These are phyloP conservation scores for Penicillium sp. DNA, from an alignment of 2,329 filamentous ascomycete species.

Conservation along the genomic window DNA sequence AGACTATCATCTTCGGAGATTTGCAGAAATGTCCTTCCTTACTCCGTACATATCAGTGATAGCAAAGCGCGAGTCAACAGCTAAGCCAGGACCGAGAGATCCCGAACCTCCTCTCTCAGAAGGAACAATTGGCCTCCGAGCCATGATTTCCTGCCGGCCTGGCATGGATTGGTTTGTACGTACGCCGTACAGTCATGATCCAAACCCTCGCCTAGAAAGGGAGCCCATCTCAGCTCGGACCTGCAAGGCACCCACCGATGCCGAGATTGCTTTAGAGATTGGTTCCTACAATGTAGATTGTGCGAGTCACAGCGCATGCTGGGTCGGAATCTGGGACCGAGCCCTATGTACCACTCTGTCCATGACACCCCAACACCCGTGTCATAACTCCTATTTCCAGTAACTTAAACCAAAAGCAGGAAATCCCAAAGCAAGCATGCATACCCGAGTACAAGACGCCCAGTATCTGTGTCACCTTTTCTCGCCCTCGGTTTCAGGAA, in stretches of 20 bases:
- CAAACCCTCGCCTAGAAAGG: neutral
- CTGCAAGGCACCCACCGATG: neutral
- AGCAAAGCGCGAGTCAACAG: neutral
- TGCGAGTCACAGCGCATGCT: neutral
- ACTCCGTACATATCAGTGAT: neutral
- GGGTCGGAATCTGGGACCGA: neutral
- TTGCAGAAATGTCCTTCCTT: neutral
- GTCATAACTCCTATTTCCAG: neutral
- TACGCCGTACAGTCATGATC: slow-evolving; percentile 6
- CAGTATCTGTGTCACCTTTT: neutral
- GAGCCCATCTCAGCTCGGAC: neutral
- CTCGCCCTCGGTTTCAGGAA: slow-evolving; percentile 3
- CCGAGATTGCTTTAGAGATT: neutral
- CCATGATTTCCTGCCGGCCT: slow-evolving; percentile 3
- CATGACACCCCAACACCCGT: neutral
- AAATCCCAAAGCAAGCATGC: neutral
- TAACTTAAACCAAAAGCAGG: neutral
- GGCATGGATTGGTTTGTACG: slow-evolving; percentile 1
- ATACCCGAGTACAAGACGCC: neutral
- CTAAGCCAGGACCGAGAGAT: neutral
- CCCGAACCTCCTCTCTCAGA: neutral
- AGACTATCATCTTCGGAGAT: slow-evolving; percentile 4
- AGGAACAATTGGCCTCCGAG: slow-evolving; percentile 1
- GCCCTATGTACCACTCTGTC: neutral
- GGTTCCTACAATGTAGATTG: neutral